Conservation (phyloP, 148 eudicot species). For the Silene latifolia region DNA sequence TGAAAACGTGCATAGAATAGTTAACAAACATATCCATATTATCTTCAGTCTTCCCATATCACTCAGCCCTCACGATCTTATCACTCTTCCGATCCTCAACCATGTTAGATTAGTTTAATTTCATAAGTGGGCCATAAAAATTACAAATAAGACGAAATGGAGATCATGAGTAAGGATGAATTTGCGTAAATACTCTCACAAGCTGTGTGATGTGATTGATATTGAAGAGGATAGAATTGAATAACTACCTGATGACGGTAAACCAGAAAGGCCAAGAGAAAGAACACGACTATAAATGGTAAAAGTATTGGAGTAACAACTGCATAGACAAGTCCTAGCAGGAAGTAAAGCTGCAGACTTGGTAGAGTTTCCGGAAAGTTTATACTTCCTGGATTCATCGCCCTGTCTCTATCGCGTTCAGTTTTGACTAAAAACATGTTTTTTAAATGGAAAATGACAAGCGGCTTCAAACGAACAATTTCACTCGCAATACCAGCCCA, state of each 20-base stretch:
- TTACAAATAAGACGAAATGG: no score
- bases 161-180: no score
- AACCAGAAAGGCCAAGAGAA: slow-evolving; percentile 77
- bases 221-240: no score
- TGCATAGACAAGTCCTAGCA: slow-evolving; percentile 88
- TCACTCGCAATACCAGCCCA: slow-evolving; percentile 97
- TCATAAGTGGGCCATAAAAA: no score
- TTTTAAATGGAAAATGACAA: slow-evolving; percentile 79
- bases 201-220: no score
- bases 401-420: slow-evolving; percentile 78
- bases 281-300: slow-evolving; percentile 87
- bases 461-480: slow-evolving; percentile 78
- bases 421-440: slow-evolving; percentile 94
- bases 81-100: no score
- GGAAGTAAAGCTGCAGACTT: slow-evolving; percentile 84
- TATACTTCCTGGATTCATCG: slow-evolving; percentile 89
- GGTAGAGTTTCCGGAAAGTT: slow-evolving; percentile 77
- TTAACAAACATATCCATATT: no score
- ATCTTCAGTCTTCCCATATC: no score
- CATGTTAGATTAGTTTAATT: no score
- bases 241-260: slow-evolving; percentile 86
- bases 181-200: no score
- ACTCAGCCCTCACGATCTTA: no score
- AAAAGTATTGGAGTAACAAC: slow-evolving; percentile 84
- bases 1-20: no score